Evolutionary conservation across 1,139 yeast genomes (phyloP).

Genomic region (Meyerozyma elateridarum): DNA sequence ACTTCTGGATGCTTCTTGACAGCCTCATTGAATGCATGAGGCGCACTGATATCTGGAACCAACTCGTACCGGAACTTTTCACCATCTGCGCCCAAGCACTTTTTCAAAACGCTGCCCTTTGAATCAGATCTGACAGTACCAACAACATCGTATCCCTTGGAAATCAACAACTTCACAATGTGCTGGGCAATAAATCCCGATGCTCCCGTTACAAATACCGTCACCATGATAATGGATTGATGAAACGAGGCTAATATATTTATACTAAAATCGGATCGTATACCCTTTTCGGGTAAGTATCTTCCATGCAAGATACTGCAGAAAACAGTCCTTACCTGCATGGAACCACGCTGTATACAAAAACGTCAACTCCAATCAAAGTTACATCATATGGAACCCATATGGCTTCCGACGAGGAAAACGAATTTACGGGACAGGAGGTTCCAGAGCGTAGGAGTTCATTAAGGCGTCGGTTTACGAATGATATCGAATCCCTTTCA

Average conservation of each 20-base stretch:
- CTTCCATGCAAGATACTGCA: too few relatives aligned
- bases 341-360: too few relatives aligned
- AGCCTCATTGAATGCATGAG: constrained; percentile 29
- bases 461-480: too few relatives aligned
- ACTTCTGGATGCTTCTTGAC: constrained; percentile 26
- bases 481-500: too few relatives aligned
- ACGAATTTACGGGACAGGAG: too few relatives aligned
- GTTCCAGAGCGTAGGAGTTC: too few relatives aligned
- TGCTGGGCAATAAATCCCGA: constrained; percentile 37
- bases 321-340: too few relatives aligned
- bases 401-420: too few relatives aligned
- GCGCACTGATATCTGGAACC: constrained; percentile 22
- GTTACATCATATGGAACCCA: too few relatives aligned
- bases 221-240: constrained; percentile 3
- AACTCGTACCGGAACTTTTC: constrained; percentile 26
- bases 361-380: too few relatives aligned
- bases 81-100: constrained; percentile 13
- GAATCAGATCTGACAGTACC: constrained; percentile 33
- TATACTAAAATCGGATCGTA: neutral
- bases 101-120: constrained; percentile 27
- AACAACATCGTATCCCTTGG: constrained; percentile 26
- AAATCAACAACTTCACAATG: constrained; percentile 21
- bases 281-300: constrained; percentile 1
- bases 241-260: neutral
- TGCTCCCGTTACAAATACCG: constrained; percentile 37